phyloP scores from a whole-genome alignment of 805 yeast genomes.

The Yarrowia sp. region DNA sequence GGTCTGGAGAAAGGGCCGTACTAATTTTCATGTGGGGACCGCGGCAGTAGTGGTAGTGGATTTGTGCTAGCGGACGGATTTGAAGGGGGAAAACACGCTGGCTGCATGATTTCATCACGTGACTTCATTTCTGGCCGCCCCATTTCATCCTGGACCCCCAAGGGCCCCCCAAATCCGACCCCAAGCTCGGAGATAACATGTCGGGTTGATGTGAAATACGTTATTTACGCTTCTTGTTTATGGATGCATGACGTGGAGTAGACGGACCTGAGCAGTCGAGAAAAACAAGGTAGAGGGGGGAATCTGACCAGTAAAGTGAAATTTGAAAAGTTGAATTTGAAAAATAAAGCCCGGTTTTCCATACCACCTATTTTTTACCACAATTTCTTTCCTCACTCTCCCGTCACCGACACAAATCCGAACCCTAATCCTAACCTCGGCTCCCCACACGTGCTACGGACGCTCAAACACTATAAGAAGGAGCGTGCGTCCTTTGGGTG shows the following conservation, averaged over 20 bases:
- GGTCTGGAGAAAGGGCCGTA: slow-evolving; percentile 9
- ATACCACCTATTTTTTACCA: too few relatives aligned
- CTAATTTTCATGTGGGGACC: slow-evolving; percentile 35
- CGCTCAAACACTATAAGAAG: slow-evolving; percentile 14
- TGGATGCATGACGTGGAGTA: slow-evolving; percentile 23
- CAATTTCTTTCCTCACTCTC: too few relatives aligned
- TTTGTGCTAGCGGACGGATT: not conserved
- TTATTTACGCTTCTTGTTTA: not conserved
- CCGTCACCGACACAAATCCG: not conserved
- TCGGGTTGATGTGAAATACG: slow-evolving; percentile 5
- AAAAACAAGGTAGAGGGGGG: too few relatives aligned
- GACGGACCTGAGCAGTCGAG: not conserved
- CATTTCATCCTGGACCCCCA: not conserved
- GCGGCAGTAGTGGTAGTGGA: slow-evolving; percentile 15
- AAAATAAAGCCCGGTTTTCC: too few relatives aligned
- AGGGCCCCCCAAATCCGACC: not conserved
- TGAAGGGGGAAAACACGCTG: not conserved
- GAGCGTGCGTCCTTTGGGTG: not conserved
- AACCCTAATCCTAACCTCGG: slow-evolving; percentile 38
- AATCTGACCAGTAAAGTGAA: too few relatives aligned
- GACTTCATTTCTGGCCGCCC: not conserved
- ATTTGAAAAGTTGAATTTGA: too few relatives aligned
- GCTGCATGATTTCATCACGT: not conserved
- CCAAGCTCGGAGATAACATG: slow-evolving; percentile 4
- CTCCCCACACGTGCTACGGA: slow-evolving; percentile 36